Evolutionary conservation across 2,329 filamentous ascomycete species (phyloP), one percentile per base, ranked within the genome.

Genomic region (Ophiostoma himal-ulmi): DNA sequence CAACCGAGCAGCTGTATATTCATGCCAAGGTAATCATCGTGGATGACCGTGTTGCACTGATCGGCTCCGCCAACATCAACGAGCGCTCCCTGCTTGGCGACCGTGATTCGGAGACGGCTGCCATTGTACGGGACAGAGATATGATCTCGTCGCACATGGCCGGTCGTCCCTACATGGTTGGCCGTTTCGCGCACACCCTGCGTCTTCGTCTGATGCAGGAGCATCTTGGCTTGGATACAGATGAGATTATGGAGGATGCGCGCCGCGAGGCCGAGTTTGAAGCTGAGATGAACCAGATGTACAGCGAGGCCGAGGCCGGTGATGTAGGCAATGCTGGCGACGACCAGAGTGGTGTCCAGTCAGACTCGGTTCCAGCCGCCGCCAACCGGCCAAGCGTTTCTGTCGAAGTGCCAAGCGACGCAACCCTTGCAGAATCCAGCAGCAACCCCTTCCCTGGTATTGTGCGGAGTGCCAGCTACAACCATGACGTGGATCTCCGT

Each of bases 61-160:
- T 99, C 75, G 95, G 95, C 22, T 98, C 94, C 65, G 95, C 95
- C 69, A 99, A 99, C 78, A 98, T 99, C 83, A 99, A 99, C 76
- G 95, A 99, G 79, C 89, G 95, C 65, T 98, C 94, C 7, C 93
- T 98, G 93, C 80, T 97, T 72, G 95, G 95, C 10, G 90, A 88
- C 67, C 88, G 95, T 76, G 95, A 99, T 79, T 97, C 94, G 0
- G 95, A 99, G 80, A 89, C 92, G 73, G 95, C 94, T 5, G 90
- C 94, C 7, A 86, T 98, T 62, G 91, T 99, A 60, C 88, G 94
- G 69, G 95, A 99, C 78, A 94, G 92, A 1, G 93, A 97, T 78
- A 93, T 97, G 88, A 87, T 97, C 71, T 89, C 88, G 84, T 97
- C 94, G 6, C 91, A 87, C 69, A 98, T 99, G 95, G 93, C 87